A percentile compares a stretch with the other conserved stretches of the same genome.
phyloP scores from a whole-genome alignment of 2,329 filamentous ascomycete genomes.

The Dactylellina sp. region DNA sequence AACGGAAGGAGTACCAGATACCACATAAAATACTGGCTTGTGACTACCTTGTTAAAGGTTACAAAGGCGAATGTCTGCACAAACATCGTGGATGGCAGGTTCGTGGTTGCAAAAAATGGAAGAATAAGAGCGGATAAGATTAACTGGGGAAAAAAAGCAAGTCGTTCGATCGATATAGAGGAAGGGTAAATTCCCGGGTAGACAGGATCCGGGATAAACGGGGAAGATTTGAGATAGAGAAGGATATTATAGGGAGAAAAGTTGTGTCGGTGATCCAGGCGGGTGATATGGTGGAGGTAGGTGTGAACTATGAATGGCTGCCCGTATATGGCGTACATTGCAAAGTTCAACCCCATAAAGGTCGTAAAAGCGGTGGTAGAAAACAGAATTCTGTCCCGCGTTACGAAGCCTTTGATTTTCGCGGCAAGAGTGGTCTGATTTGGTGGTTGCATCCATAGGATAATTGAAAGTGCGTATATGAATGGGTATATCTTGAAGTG shows the following conservation, averaged over 20 bases:
- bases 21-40: slow-evolving; percentile 98
- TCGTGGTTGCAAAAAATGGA: slow-evolving; percentile 80
- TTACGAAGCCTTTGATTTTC: slow-evolving; percentile 66
- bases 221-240: slow-evolving; percentile 81
- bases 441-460: slow-evolving; percentile 80
- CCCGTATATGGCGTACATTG: slow-evolving; percentile 86
- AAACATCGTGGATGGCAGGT: slow-evolving; percentile 85
- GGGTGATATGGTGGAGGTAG: slow-evolving; percentile 89
- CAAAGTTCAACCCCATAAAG: slow-evolving; percentile 78
- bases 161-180: slow-evolving; percentile 72
- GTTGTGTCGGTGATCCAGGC: slow-evolving; percentile 96
- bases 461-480: slow-evolving; percentile 84
- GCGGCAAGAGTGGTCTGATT: slow-evolving; percentile 56
- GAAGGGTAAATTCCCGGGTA: slow-evolving; percentile 62
- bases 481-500: slow-evolving; percentile 99
- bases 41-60: slow-evolving; percentile 98
- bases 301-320: slow-evolving; percentile 86
- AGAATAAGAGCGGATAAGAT: slow-evolving; percentile 81
- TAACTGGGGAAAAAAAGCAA: slow-evolving; percentile 91
- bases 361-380: slow-evolving; percentile 75
- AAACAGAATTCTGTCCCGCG: slow-evolving; percentile 70
- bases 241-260: slow-evolving; percentile 96
- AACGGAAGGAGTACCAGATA: slow-evolving; percentile 94
- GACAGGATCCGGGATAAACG: slow-evolving; percentile 59
- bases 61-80: slow-evolving; percentile 98